phyloP scores from a whole-genome alignment of 352 stramenopile genomes.

The Saprolegnia parasitica region DNA sequence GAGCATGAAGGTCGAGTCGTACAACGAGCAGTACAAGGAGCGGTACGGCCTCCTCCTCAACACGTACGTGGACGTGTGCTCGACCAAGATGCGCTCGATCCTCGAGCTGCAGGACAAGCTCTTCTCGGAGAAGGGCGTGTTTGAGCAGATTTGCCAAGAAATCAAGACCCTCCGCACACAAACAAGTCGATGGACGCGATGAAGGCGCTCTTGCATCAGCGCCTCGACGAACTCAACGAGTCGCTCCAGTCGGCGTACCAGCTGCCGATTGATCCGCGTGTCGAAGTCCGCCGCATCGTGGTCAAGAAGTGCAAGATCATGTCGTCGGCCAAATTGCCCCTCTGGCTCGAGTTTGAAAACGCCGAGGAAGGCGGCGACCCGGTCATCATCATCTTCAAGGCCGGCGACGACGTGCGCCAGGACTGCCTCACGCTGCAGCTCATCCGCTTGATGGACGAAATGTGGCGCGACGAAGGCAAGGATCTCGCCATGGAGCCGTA shows the following conservation, averaged over 20 bases:
- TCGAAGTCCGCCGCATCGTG: slow-evolving; percentile 82
- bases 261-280: slow-evolving; percentile 78
- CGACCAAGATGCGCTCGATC: slow-evolving; percentile 88
- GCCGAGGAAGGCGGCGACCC: slow-evolving; percentile 58
- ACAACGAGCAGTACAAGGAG: slow-evolving; percentile 80
- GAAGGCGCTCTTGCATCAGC: slow-evolving; percentile 74
- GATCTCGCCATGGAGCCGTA: slow-evolving; percentile 92
- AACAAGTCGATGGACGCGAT: slow-evolving; percentile 55
- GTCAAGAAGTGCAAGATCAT: slow-evolving; percentile 86
- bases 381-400: slow-evolving; percentile 92
- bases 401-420: slow-evolving; percentile 91
- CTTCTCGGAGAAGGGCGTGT: slow-evolving; percentile 78
- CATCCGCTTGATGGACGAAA: slow-evolving; percentile 89
- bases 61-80: slow-evolving; percentile 80
- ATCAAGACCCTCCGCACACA: slow-evolving; percentile 83
- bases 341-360: slow-evolving; percentile 88
- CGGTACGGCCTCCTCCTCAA: slow-evolving; percentile 82
- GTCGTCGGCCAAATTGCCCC: slow-evolving; percentile 85
- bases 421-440: slow-evolving; percentile 92
- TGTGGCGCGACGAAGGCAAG: slow-evolving; percentile 89
- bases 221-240: slow-evolving; percentile 73
- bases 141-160: slow-evolving; percentile 74
- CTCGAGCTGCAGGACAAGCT: slow-evolving; percentile 86
- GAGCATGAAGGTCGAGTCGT: slow-evolving; percentile 85
- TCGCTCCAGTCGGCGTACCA: slow-evolving; percentile 83